These are phyloP conservation scores for Hypoxylon subgilvum DNA, from an alignment of 495 filamentous ascomycete genomes.

Conservation along the genomic window DNA sequence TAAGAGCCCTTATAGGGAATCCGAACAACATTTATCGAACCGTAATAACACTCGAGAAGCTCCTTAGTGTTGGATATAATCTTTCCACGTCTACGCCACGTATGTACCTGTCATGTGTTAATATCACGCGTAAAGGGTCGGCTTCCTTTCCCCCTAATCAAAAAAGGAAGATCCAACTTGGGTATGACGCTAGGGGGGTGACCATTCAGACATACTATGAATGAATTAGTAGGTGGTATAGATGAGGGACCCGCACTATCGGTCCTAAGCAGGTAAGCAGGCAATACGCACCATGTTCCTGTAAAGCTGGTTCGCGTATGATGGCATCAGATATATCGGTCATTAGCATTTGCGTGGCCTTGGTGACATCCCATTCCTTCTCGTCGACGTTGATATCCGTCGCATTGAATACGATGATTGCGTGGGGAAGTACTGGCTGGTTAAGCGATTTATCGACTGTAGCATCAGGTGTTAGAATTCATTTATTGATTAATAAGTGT, in stretches of 20 bases:
- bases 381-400: conserved; percentile 53
- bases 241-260: neutral
- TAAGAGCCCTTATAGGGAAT: conserved; percentile 58
- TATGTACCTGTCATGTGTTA: conserved; percentile 24
- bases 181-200: too few species aligned
- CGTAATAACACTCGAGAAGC: conserved; percentile 62
- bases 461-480: neutral
- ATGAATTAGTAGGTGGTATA: conserved; percentile 1
- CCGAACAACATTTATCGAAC: conserved; percentile 56
- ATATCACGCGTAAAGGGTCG: neutral
- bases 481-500: neutral
- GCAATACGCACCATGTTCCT: conserved; percentile 41
- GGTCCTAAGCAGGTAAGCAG: neutral
- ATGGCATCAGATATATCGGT: conserved; percentile 39
- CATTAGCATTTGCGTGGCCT: conserved; percentile 53
- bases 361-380: conserved; percentile 55
- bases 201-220: conserved; percentile 17
- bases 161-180: too few species aligned
- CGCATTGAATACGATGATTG: conserved; percentile 61
- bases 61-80: conserved; percentile 50
- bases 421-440: conserved; percentile 61
- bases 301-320: conserved; percentile 31
- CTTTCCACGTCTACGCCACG: conserved; percentile 34
- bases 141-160: too few species aligned
- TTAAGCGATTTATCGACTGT: conserved; percentile 60